Base-by-base conservation (phyloP, 2,329 filamentous ascomycete genomes). In the Epichloe sibirici region DNA sequence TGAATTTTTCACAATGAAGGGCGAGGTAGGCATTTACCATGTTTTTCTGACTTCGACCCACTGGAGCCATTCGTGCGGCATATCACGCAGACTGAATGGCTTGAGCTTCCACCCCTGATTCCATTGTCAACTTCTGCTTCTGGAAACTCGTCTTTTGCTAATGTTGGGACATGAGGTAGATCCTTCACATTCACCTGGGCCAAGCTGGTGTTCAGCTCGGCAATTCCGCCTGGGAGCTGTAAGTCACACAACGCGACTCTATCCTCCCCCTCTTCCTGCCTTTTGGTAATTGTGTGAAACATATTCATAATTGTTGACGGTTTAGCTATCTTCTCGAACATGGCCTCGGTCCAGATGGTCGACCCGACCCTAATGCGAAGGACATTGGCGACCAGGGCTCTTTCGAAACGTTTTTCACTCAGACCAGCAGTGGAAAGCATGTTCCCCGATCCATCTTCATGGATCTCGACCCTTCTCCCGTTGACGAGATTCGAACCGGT, bases 221-320 rank as follows among this genome's bases (percentile, higher is more conserved):
- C 65, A 85, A 85, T 76, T 83, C 81, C 66, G 83, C 83, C 62
- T 86, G 83, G 83, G 83, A 86, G 72, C 81, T 86, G 83, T 86
- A 78, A 66, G 82, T 74, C 57, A 52, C 59, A 65, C 62, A 63
- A 51, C 61, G 57, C 58, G 53, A 52, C 51, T 37, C 25, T 51
- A 51, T 47, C n/a, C 9, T 8, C 21, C 5, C 34, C 23, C 51
- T 35, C 25, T 50, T 49, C 46, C 15, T 23, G 12, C 17, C 7
- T n/a, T 17, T 48, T 43, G 44, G 39, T 52, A 49, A 6, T 7
- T 12, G 28, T 46, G 21, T 34, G 23, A 46, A 47, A 49, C 49
- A 25, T 49, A 35, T 46, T n/a, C 53, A 62, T 66, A 53, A 65
- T 62, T 51, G 52, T 54, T 53, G 52, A 50, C 48, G 48, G 45